Evolutionary conservation across 192 early-diverging fungal genomes (phyloP).

Genomic region (Mortierella claussenii): DNA sequence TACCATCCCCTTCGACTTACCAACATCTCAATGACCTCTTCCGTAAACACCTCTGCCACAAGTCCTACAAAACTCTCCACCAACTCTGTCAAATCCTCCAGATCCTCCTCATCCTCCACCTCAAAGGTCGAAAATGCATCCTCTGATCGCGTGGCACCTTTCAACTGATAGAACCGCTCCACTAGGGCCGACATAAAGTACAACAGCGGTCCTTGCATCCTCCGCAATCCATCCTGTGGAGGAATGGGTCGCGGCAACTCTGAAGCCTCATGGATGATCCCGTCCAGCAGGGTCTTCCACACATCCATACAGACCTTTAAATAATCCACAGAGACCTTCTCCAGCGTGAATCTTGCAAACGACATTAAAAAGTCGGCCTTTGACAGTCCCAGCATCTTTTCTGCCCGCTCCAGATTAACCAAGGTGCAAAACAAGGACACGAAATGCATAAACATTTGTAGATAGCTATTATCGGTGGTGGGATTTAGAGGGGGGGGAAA

Average conservation of each 20-base stretch:
- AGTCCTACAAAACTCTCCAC: constrained; percentile 47
- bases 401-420: constrained; percentile 39
- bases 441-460: constrained; percentile 54
- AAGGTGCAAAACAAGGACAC: constrained; percentile 44
- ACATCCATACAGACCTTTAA: constrained; percentile 44
- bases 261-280: constrained; percentile 17
- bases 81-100: constrained; percentile 37
- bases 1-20: background rate
- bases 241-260: constrained; percentile 39
- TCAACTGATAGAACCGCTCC: constrained; percentile 52
- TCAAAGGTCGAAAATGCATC: constrained; percentile 50
- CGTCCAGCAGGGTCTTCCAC: constrained; percentile 38
- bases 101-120: constrained; percentile 46
- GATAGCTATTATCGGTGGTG: constrained; percentile 15
- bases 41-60: constrained; percentile 41
- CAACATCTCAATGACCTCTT: constrained; percentile 50
- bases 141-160: constrained; percentile 40
- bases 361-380: constrained; percentile 40
- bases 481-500: background rate
- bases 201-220: constrained; percentile 31
- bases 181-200: constrained; percentile 46
- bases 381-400: constrained; percentile 31
- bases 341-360: constrained; percentile 45
- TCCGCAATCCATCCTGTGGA: constrained; percentile 19
- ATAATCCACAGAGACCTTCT: constrained; percentile 51